A percentile compares a stretch with the other conserved stretches of the same genome.
Conservation (phyloP, 2,329 filamentous ascomycete genomes). For the Diaporthe sp. region DNA sequence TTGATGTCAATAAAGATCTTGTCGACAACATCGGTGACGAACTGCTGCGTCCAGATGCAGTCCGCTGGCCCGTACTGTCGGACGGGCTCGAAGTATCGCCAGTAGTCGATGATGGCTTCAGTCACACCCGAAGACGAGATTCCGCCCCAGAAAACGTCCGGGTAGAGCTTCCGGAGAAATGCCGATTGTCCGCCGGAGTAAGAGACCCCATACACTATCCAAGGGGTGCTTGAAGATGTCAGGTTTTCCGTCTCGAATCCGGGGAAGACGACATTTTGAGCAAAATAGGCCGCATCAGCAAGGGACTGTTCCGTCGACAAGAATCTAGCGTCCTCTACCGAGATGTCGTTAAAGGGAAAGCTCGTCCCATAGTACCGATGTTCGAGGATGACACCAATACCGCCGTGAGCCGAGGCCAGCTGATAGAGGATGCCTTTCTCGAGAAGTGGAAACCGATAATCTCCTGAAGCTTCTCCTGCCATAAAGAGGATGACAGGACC, state of each 20-base stretch:
- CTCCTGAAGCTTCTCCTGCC: conserved; percentile 76
- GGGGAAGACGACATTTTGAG: conserved; percentile 76
- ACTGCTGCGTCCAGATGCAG: conserved; percentile 75
- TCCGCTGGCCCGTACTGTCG: conserved; percentile 63
- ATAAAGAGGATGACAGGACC: conserved; percentile 85
- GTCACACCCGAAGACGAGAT: conserved; percentile 87
- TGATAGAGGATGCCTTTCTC: conserved; percentile 82
- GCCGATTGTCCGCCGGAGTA: conserved; percentile 86
- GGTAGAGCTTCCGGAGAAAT: conserved; percentile 80
- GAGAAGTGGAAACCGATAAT: conserved; percentile 73
- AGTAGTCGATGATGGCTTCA: conserved; percentile 82
- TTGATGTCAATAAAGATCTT: conserved; percentile 59
- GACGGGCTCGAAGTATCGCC: conserved; percentile 68
- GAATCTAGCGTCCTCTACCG: conserved; percentile 79
- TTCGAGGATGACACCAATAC: conserved; percentile 84
- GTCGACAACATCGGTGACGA: conserved; percentile 63
- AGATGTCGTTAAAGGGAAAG: conserved; percentile 75
- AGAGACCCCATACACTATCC: conserved; percentile 85
- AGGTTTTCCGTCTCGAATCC: conserved; percentile 77
- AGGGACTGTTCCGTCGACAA: conserved; percentile 85
- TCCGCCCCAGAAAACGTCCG: conserved; percentile 81
- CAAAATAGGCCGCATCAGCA: conserved; percentile 86
- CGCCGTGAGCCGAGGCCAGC: conserved; percentile 77
- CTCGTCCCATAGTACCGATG: conserved; percentile 89
- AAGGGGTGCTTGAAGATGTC: conserved; percentile 74